Evolutionary conservation across 2,329 filamentous ascomycete genomes (phyloP).

Genomic region (Cladophialophora psammophila): DNA sequence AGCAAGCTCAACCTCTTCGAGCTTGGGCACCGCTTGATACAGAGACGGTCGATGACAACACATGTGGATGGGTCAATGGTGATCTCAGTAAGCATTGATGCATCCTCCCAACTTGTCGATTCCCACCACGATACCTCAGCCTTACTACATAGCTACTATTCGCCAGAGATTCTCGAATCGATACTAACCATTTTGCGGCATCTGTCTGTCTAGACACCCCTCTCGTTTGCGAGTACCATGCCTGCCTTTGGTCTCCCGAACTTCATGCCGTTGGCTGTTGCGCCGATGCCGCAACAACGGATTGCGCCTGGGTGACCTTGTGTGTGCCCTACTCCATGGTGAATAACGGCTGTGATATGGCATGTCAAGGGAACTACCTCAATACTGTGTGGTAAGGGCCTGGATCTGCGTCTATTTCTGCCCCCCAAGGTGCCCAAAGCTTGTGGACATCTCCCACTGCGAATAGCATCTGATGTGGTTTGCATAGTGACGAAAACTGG

Average conservation of each 20-base stretch:
- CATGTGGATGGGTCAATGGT: slow-evolving; percentile 28
- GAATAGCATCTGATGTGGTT: neutral
- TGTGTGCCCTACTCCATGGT: slow-evolving; percentile 22
- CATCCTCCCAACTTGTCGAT: neutral
- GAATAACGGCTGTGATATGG: slow-evolving; percentile 22
- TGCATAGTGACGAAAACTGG: slow-evolving; percentile 1
- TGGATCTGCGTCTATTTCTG: neutral
- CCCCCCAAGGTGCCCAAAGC: neutral
- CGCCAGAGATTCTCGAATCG: neutral
- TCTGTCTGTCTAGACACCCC: slow-evolving; percentile 9
- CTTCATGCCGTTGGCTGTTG: slow-evolving; percentile 22
- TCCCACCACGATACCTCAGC: neutral
- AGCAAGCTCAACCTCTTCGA: neutral
- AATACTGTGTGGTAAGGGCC: slow-evolving; percentile 22
- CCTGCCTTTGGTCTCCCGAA: slow-evolving; percentile 22
- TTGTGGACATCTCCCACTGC: neutral
- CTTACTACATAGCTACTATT: neutral
- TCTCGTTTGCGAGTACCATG: slow-evolving; percentile 21
- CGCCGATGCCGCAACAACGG: slow-evolving; percentile 10
- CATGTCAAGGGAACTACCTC: slow-evolving; percentile 19
- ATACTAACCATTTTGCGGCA: neutral
- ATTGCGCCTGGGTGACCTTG: slow-evolving; percentile 22
- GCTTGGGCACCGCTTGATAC: neutral
- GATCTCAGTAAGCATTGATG: slow-evolving; percentile 14
- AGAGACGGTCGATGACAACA: slow-evolving; percentile 16